Percentiles rank a stretch among this genome's conserved stretches.
Conservation (phyloP, 257 asterid genomes). For the Petunia axillaris region DNA sequence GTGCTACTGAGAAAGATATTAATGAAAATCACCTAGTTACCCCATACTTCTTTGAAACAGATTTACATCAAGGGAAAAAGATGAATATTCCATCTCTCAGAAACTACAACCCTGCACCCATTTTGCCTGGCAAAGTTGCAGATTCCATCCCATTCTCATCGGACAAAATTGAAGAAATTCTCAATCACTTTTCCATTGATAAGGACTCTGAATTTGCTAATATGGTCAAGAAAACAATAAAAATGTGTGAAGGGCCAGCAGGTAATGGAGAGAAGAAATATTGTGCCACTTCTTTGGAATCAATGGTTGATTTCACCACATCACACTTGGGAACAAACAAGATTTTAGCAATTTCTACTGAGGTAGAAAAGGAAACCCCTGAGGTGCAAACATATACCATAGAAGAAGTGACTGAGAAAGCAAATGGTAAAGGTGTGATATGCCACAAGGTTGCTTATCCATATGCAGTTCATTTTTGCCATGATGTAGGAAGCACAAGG, state of each 20-base stretch:
- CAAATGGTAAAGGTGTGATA: background rate
- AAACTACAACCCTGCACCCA: constrained; percentile 36
- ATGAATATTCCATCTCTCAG: constrained; percentile 56
- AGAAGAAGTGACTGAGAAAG: background rate
- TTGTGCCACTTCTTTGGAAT: constrained; percentile 47
- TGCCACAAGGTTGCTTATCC: constrained; percentile 18
- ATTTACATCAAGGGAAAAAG: constrained; percentile 50
- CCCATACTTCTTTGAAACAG: constrained; percentile 67
- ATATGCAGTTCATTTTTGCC: constrained; percentile 23
- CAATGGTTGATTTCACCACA: constrained; percentile 73
- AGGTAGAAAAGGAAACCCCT: constrained; percentile 30
- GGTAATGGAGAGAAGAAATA: constrained; percentile 55
- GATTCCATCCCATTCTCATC: constrained; percentile 73
- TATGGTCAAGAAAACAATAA: constrained; percentile 48
- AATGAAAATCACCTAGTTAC: constrained; percentile 57
- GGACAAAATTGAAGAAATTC: constrained; percentile 47
- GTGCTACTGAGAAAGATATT: constrained; percentile 60
- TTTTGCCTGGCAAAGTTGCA: constrained; percentile 62
- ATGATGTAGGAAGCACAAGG: background rate
- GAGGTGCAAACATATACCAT: background rate
- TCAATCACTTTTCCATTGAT: constrained; percentile 39
- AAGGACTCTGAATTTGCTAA: constrained; percentile 55
- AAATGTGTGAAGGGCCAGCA: constrained; percentile 54
- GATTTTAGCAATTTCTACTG: constrained; percentile 56
- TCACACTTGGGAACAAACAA: constrained; percentile 51